Evolutionary conservation across 345 rosid genomes (phyloP), one percentile per base, ranked within the genome.

Genomic region (Populus ilicifolia): DNA sequence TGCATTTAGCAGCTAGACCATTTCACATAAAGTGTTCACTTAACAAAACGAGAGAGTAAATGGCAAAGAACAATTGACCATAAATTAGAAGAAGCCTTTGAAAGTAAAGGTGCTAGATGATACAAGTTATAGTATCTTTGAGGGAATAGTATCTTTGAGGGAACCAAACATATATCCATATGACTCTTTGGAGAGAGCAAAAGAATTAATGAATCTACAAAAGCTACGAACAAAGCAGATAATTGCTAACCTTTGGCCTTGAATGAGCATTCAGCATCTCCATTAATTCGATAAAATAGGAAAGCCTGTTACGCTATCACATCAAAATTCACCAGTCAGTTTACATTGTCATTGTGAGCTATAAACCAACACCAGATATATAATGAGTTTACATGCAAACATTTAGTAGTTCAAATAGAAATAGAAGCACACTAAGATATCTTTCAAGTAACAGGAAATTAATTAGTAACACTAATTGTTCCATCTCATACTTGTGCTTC

Each of bases 251-350:
- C 89, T 79, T 89, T 41, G 96, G 96, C 79, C 82, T 95, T 69
- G 94, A 81, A 83, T 91, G 89, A 70, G 96, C 93, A 85, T 93
- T 95, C 82, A 93, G 84, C 97, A 90, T 95, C 86, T 95, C 98
- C 98, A 95, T 88, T 54, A 92, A 82, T 83, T 88, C 99, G 67
- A 93, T 87, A 82, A 95, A 92, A 78, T 92, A 92, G 52, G 94
- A 88, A 72, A 95, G 91, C 85, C 94, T 89, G 67, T 86, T 85
- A 21, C 97, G 97, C 98, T 95, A 71, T 80, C 67, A 61, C 48
- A 76, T 6, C 72, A n/a, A 35, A 70, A 38, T 44, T 59, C 41
- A 73, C 6, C 30, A 46, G 77, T 81, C 75, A 88, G 86, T 70
- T 35, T 66, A 14, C 33, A 70, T 21, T 17, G 21, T 70, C 63